Evolutionary conservation across 83 land plant genomes (phyloP), one percentile per base, ranked within the genome.

Genomic region (Picea engelmannii): DNA sequence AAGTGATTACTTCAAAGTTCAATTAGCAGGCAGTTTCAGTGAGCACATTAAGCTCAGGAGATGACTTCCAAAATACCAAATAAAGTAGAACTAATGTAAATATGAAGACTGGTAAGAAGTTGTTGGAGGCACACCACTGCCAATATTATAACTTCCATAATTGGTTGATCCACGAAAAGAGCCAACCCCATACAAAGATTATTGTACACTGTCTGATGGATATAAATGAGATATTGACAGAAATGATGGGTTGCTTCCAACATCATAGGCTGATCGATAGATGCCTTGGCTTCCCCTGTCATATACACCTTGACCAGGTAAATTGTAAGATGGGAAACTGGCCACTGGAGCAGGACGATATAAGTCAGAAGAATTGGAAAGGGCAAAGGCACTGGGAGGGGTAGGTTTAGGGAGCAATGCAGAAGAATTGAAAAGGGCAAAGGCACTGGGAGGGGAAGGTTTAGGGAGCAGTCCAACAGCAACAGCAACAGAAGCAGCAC

Each of bases 261-360:
- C 4, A 8, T 24, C 77, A 47, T 74, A 74, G 59, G 77, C 27
- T 74, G 77, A 74, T 47, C 77, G 58, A 38, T 44, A 47, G 77
- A 74, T 47, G 77, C 77, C 58, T 47, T 47, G 59, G 15, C 77
- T 74, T 74, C 52, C 7, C 58, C 77, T 23, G 59, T 74, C 77
- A 74, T 74, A 74, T 9, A 55, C 77, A 47, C 55, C 25, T 16
- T 49, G 77, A 55, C 21, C 40, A 47, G 77, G 77, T 47, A 74
- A 74, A 47, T n/a, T 74, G 40, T 74, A 74, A 74, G 59, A 17
- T 20, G 76, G 7, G 16, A 73, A 8, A 73, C 52, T 49, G 47
- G 55, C 60, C 16, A 15, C 1, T 13, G 60, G 60, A 13, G 55
- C 12, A 49, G 60, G 16, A 3, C 16, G 4, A 58, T 58, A 58